A percentile compares a stretch with the other conserved stretches of the same genome.
Evolutionary conservation across 2,329 filamentous ascomycete genomes (phyloP).

Genomic region (Cadophora gregata): DNA sequence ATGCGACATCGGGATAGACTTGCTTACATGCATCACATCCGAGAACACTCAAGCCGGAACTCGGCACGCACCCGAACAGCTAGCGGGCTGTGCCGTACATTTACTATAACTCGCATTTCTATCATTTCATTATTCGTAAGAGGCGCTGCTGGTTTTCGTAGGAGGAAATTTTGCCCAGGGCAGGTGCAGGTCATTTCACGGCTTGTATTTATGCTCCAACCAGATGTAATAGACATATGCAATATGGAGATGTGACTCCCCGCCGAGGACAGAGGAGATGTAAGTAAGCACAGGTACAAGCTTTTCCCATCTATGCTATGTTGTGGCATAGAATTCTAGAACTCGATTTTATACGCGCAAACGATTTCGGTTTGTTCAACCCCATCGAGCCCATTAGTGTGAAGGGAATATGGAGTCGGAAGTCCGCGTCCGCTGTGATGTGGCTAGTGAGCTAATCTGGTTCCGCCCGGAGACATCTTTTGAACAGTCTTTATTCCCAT

Average conservation of each 20-base stretch:
- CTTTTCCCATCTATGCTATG: neutral
- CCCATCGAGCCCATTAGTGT: too few relatives aligned
- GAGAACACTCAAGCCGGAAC: neutral
- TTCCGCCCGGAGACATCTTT: neutral
- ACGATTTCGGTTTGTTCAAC: too few relatives aligned
- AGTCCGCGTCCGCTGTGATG: neutral
- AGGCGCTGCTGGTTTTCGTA: neutral
- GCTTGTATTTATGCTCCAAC: slow-evolving; percentile 4
- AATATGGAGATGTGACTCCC: neutral
- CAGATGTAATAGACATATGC: neutral
- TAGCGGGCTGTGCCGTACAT: neutral
- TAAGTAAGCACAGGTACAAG: neutral
- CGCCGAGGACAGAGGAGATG: neutral
- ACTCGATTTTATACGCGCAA: too few relatives aligned
- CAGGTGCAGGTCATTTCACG: neutral
- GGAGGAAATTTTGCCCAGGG: neutral
- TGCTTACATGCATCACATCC: neutral
- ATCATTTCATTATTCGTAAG: neutral
- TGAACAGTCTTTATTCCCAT: slow-evolving; percentile 1
- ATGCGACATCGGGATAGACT: neutral
- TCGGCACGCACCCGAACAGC: neutral
- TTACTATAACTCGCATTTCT: neutral
- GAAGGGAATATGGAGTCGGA: neutral
- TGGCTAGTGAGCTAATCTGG: too few relatives aligned
- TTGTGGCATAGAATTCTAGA: neutral